Evolutionary conservation across 1,284 basidiomycete species (phyloP).

Genomic region (Athelia psychrophila): DNA sequence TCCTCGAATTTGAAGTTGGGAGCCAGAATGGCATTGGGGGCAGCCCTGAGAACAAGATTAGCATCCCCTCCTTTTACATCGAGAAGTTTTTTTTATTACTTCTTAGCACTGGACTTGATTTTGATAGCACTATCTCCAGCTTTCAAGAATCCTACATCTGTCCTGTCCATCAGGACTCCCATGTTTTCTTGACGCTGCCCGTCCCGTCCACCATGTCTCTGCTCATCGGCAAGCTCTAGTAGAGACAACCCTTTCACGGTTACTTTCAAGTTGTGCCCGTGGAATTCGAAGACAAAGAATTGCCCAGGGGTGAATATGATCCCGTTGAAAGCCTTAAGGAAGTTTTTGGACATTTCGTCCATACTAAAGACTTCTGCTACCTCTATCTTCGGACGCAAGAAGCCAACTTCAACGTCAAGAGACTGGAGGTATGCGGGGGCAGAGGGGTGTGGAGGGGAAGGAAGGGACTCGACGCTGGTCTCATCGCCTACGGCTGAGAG

Average conservation of each 20-base stretch:
- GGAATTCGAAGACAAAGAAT: slow-evolving; percentile 87
- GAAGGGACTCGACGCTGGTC: slow-evolving; percentile 69
- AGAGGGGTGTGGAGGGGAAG: slow-evolving; percentile 49
- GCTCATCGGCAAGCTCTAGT: slow-evolving; percentile 68
- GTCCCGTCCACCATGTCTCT: slow-evolving; percentile 33
- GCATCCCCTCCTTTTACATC: slow-evolving; percentile 64
- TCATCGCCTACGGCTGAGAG: slow-evolving; percentile 77
- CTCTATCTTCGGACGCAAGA: slow-evolving; percentile 62
- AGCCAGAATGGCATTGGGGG: slow-evolving; percentile 93
- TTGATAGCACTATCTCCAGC: slow-evolving; percentile 81
- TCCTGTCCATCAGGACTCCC: slow-evolving; percentile 89
- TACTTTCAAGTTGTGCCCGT: slow-evolving; percentile 82
- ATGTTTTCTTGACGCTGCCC: slow-evolving; percentile 36
- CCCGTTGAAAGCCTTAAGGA: slow-evolving; percentile 64
- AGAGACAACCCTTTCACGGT: slow-evolving; percentile 65
- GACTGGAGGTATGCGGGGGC: slow-evolving; percentile 74
- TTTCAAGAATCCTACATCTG: slow-evolving; percentile 89
- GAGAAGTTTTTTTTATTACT: slow-evolving; percentile 43
- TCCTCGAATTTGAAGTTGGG: slow-evolving; percentile 99
- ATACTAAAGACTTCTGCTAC: slow-evolving; percentile 75
- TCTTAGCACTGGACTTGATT: slow-evolving; percentile 90
- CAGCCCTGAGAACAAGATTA: slow-evolving; percentile 67
- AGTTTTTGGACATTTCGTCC: slow-evolving; percentile 81
- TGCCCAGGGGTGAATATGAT: slow-evolving; percentile 76
- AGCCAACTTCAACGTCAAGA: slow-evolving; percentile 79